Evolutionary conservation across 208 protist species (phyloP).

Genomic region (Leishmania turanica): DNA sequence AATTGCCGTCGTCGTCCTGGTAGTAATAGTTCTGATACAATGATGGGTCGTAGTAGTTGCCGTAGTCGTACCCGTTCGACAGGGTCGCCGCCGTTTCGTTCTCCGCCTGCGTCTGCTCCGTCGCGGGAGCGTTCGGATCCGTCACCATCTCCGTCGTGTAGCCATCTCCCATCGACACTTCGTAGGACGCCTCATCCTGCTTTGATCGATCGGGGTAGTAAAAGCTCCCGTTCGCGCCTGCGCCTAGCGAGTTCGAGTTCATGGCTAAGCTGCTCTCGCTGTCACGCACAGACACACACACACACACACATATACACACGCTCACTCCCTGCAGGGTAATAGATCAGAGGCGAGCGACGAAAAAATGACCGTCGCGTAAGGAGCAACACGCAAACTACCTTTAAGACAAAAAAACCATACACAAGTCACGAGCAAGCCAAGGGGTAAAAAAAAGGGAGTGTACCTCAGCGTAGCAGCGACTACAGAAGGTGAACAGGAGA

Average conservation of each 20-base stretch:
- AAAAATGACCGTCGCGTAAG: no score
- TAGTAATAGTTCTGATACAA: slow-evolving; percentile 79
- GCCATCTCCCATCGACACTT: slow-evolving; percentile 15
- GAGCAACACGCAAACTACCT: background rate
- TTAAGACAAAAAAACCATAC: background rate
- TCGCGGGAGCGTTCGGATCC: slow-evolving; percentile 8
- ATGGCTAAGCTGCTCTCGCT: background rate
- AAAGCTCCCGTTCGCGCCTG: slow-evolving; percentile 7
- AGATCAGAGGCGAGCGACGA: no score
- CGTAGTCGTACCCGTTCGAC: slow-evolving; percentile 31
- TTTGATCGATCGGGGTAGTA: slow-evolving; percentile 23
- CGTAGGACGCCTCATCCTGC: slow-evolving; percentile 21
- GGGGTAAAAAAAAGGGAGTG: background rate
- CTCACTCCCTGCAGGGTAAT: background rate
- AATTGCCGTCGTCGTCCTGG: slow-evolving; percentile 72
- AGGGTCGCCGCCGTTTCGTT: slow-evolving; percentile 22
- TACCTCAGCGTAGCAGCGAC: background rate
- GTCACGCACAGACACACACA: background rate
- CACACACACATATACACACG: background rate
- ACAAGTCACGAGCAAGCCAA: background rate
- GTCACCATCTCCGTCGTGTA: slow-evolving; percentile 22
- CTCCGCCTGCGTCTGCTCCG: slow-evolving; percentile 29
- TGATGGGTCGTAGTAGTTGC: slow-evolving; percentile 50
- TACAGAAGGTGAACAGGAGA: background rate
- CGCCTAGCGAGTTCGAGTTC: slow-evolving; percentile 3